A percentile compares a stretch with the other conserved stretches of the same genome.
phyloP scores from a whole-genome alignment of 352 stramenopile genomes.

The Phytophthora lateralis region DNA sequence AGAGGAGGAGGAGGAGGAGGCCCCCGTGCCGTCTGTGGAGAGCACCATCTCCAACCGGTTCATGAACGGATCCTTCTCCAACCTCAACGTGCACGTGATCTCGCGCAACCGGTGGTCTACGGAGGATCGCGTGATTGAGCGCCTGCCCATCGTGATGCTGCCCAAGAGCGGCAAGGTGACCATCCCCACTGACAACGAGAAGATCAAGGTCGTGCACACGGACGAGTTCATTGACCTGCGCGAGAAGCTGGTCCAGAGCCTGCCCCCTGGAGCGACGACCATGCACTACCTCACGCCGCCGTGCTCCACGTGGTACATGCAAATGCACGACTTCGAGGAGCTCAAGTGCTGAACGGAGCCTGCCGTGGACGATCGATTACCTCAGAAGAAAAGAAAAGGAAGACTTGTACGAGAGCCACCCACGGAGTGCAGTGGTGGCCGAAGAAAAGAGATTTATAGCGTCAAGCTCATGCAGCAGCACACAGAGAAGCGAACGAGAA shows the following conservation, averaged over 20 bases:
- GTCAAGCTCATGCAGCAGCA: slow-evolving; percentile 10
- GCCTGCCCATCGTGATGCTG: slow-evolving; percentile 71
- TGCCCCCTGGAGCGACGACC: slow-evolving; percentile 28
- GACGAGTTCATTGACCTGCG: slow-evolving; percentile 68
- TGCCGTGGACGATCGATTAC: not conserved
- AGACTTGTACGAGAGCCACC: slow-evolving; percentile 13
- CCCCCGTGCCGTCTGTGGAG: slow-evolving; percentile 60
- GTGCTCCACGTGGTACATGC: slow-evolving; percentile 83
- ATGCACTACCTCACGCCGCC: slow-evolving; percentile 72
- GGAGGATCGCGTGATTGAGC: slow-evolving; percentile 66
- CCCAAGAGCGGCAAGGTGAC: slow-evolving; percentile 67
- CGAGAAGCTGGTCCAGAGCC: slow-evolving; percentile 60
- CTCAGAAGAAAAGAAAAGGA: slow-evolving; percentile 18
- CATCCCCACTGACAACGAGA: slow-evolving; percentile 79
- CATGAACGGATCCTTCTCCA: slow-evolving; percentile 82
- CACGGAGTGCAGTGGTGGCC: slow-evolving; percentile 13
- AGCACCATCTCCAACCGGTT: slow-evolving; percentile 83
- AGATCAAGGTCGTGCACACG: slow-evolving; percentile 72
- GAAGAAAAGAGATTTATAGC: slow-evolving; percentile 13
- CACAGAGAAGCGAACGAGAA: slow-evolving; percentile 25
- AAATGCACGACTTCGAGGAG: slow-evolving; percentile 79
- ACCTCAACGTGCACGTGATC: slow-evolving; percentile 77
- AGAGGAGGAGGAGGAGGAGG: slow-evolving; percentile 78
- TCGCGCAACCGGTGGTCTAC: slow-evolving; percentile 69
- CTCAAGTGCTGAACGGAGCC: slow-evolving; percentile 49